Base-by-base conservation (phyloP, 1,139 yeast genomes). In the Blastobotrys aristatus region DNA sequence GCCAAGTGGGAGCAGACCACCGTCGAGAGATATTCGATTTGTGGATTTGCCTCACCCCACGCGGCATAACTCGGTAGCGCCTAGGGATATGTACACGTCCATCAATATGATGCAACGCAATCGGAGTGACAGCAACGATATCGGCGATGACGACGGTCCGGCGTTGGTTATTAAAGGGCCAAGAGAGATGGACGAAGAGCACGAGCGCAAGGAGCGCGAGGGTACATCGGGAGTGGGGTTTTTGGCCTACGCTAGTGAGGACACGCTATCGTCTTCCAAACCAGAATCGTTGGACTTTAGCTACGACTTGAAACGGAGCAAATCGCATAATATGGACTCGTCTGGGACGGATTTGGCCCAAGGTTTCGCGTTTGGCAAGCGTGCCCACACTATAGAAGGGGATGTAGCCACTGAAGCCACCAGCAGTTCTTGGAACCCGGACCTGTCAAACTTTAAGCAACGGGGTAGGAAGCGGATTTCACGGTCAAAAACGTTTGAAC, bases 1-100 rank as follows among this genome's bases (percentile, higher is more conserved):
- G 3, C 18, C 11, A 11, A 18, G 2, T n/a, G 14, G 18, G 29
- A 6, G 20, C 14, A 14, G 48, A 48, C 37, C 50, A 11, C 49
- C 49, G 4, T 44, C 49, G 4, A 43, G 45, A 10, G 58, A 78
- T 75, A 48, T 72, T 70, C 51, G 72, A 61, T 57, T 64, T 60
- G 63, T 70, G 4, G 64, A 57, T 33, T 61, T 75, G 30, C 82
- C 81, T 0, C 66, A 66, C 38, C 80, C 80, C 0, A 41, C 48
- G n/a, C 46, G 55, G 22, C 50, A 57, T 59, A 70, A 72, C 20
- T 82, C 82, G 35, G 70, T 85, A 10, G 82, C 82, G 30, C 96
- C 96, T 1, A 79, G 84, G 44, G 96, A 89, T 60, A 83, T 89
- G 82, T 83, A 74, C 61, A 74, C 84, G 67, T 87, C 96, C 1